Conservation (phyloP, 2,329 filamentous ascomycete species). For the Dothideomycetes sp. region DNA sequence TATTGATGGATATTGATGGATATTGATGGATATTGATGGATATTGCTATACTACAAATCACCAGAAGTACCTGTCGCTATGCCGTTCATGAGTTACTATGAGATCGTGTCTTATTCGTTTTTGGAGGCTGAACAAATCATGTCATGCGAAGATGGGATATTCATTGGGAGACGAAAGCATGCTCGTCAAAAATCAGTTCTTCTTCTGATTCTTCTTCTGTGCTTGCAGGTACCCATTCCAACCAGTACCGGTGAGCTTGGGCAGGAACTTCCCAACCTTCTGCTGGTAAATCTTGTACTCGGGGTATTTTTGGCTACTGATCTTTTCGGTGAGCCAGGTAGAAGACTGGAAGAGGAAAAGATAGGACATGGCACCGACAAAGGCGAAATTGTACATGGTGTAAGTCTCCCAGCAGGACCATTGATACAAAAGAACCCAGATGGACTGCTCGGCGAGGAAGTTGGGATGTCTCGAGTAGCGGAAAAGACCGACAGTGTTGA, state of each 20-base stretch:
- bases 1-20: too few species aligned
- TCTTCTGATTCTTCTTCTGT: constrained; percentile 15
- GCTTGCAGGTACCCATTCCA: constrained; percentile 25
- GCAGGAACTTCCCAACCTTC: constrained; percentile 75
- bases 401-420: constrained; percentile 73
- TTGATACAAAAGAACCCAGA: constrained; percentile 82
- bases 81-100: too few species aligned
- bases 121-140: too few species aligned
- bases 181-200: too few species aligned
- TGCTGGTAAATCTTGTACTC: constrained; percentile 81
- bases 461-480: constrained; percentile 87
- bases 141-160: too few species aligned
- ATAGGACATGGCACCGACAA: constrained; percentile 58
- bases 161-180: too few species aligned
- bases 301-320: constrained; percentile 74
- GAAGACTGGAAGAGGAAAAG: constrained; percentile 81
- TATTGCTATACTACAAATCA: too few species aligned
- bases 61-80: too few species aligned
- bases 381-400: constrained; percentile 69
- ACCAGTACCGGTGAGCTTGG: constrained; percentile 35
- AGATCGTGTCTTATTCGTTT: too few species aligned
- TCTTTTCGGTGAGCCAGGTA: constrained; percentile 75
- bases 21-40: too few species aligned
- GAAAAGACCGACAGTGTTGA: constrained; percentile 77
- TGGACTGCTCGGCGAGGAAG: constrained; percentile 81